Conservation (phyloP, 768 basidiomycete species). For the Amanita pseudoporphyria region DNA sequence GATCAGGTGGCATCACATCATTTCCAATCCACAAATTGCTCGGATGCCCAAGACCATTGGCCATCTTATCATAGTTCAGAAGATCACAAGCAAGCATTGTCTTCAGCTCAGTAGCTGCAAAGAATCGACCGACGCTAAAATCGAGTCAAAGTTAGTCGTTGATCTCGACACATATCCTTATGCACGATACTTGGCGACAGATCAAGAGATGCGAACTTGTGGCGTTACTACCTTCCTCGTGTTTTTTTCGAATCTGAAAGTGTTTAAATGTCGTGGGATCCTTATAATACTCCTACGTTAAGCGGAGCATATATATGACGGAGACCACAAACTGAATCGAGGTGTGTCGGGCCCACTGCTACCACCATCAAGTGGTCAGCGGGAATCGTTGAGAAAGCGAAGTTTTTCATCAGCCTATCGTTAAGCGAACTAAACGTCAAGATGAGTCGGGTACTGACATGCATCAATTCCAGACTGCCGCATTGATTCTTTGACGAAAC, state of each 20-base stretch:
- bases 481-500: constrained; percentile 32
- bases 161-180: background rate
- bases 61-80: constrained; percentile 24
- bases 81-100: constrained; percentile 21
- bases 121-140: constrained; percentile 22
- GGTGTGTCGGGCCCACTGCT: constrained; percentile 8
- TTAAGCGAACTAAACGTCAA: constrained; percentile 9
- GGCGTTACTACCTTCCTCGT: constrained; percentile 16
- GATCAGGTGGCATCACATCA: no score
- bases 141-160: background rate
- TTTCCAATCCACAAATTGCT: constrained; percentile 9
- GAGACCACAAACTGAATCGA: constrained; percentile 4
- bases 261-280: constrained; percentile 24
- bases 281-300: constrained; percentile 22
- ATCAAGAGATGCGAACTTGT: constrained; percentile 25
- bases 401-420: constrained; percentile 27
- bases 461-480: constrained; percentile 19
- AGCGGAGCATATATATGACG: background rate
- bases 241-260: constrained; percentile 29
- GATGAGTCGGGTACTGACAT: constrained; percentile 17
- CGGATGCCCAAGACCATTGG: constrained; percentile 12
- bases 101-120: constrained; percentile 25
- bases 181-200: constrained; percentile 15
- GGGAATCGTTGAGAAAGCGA: constrained; percentile 23
- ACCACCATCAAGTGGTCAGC: constrained; percentile 14